Conservation (phyloP, 257 asterid species). For the Solanum pinnatisectum region DNA sequence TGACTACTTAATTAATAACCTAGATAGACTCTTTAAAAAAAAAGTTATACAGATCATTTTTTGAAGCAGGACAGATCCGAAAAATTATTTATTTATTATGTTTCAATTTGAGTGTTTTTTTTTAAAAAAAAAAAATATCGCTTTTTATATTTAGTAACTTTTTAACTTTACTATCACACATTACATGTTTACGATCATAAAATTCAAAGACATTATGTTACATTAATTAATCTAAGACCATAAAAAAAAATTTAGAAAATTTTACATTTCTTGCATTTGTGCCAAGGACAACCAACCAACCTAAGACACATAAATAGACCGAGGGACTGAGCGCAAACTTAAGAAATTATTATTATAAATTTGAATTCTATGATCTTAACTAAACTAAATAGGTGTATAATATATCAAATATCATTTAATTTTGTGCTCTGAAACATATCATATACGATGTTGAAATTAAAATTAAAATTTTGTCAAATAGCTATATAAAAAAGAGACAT, state of each 20-base stretch:
- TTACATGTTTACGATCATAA: not conserved
- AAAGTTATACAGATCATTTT: not conserved
- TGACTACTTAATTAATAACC: not conserved
- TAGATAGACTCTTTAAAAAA: not conserved
- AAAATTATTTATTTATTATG: not conserved
- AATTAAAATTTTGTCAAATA: not conserved
- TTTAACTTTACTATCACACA: not conserved
- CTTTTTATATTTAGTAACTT: not conserved
- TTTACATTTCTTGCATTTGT: not conserved
- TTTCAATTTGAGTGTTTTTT: not conserved
- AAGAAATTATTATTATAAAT: no score
- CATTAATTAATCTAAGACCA: not conserved
- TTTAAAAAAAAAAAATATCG: no score
- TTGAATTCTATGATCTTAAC: not conserved
- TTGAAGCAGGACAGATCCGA: not conserved
- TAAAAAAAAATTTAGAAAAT: no score
- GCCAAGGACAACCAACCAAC: not conserved
- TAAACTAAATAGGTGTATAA: not conserved
- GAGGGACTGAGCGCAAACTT: not conserved
- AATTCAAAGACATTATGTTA: not conserved
- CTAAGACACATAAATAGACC: no score
- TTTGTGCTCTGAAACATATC: no score
- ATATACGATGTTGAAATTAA: not conserved
- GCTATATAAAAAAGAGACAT: not conserved
- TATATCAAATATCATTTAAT: no score